Evolutionary conservation across 1,284 basidiomycete species (phyloP).

Genomic region (Peniophora sp.): DNA sequence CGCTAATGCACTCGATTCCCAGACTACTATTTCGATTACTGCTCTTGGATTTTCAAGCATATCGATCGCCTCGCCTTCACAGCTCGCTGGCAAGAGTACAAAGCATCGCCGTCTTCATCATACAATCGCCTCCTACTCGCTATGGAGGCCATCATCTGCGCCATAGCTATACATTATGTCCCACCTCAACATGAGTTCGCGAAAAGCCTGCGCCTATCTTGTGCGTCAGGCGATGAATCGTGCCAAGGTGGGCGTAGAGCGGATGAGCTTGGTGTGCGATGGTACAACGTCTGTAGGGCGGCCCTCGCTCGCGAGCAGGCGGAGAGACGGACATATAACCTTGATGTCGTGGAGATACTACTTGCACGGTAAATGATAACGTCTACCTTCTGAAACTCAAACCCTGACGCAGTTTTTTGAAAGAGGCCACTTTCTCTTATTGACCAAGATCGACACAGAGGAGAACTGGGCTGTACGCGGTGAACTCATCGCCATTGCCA

Average conservation of each 20-base stretch:
- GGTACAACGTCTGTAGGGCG: slow-evolving; percentile 57
- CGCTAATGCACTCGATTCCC: background rate
- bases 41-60: slow-evolving; percentile 78
- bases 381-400: too few relatives aligned
- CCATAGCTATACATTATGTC: slow-evolving; percentile 63
- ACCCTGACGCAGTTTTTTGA: too few relatives aligned
- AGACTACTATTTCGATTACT: slow-evolving; percentile 71
- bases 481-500: slow-evolving; percentile 63
- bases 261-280: slow-evolving; percentile 53
- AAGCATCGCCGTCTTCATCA: slow-evolving; percentile 47
- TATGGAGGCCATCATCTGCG: slow-evolving; percentile 64
- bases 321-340: slow-evolving; percentile 54
- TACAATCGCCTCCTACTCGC: slow-evolving; percentile 63
- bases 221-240: slow-evolving; percentile 39
- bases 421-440: slow-evolving; percentile 61
- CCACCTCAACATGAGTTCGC: slow-evolving; percentile 52
- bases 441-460: slow-evolving; percentile 67
- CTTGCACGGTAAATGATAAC: too few relatives aligned
- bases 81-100: slow-evolving; percentile 64
- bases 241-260: too few relatives aligned
- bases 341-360: slow-evolving; percentile 69
- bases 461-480: slow-evolving; percentile 70
- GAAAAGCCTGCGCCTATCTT: slow-evolving; percentile 42
- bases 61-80: slow-evolving; percentile 56
- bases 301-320: slow-evolving; percentile 55